Conservation (phyloP, 1,284 basidiomycete species). For the Golubevia pallescens region DNA sequence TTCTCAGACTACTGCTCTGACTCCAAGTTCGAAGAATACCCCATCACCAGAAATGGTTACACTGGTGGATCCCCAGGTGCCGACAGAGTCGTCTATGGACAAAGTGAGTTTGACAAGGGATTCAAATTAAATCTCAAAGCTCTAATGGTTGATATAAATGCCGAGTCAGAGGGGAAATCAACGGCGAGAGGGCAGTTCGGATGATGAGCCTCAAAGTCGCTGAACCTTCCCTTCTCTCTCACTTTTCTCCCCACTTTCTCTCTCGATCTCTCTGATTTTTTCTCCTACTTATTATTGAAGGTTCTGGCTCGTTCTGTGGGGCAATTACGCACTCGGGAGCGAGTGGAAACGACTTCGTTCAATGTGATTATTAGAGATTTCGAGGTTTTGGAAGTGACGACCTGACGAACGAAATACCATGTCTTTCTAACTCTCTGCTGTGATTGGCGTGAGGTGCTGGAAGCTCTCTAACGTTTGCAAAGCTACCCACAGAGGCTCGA, state of each 20-base stretch:
- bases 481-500: too few relatives aligned
- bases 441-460: too few relatives aligned
- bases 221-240: neutral
- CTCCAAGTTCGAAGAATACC: conserved; percentile 24
- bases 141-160: neutral
- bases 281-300: conserved; percentile 1
- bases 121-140: conserved; percentile 2
- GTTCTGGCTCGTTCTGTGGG: neutral
- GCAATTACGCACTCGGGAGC: conserved; percentile 42
- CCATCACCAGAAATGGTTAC: conserved; percentile 15
- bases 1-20: conserved; percentile 33
- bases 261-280: conserved; percentile 6
- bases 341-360: conserved; percentile 37
- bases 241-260: neutral
- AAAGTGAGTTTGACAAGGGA: conserved; percentile 30
- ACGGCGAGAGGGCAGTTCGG: neutral
- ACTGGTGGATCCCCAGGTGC: conserved; percentile 41
- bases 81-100: conserved; percentile 37
- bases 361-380: conserved; percentile 27
- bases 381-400: too few relatives aligned
- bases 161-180: neutral
- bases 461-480: too few relatives aligned
- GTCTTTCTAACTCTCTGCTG: too few relatives aligned
- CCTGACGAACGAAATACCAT: too few relatives aligned
- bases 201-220: neutral